These are phyloP conservation scores for Ramularia endophylla DNA, from an alignment of 2,329 filamentous ascomycete genomes.

Conservation along the genomic window DNA sequence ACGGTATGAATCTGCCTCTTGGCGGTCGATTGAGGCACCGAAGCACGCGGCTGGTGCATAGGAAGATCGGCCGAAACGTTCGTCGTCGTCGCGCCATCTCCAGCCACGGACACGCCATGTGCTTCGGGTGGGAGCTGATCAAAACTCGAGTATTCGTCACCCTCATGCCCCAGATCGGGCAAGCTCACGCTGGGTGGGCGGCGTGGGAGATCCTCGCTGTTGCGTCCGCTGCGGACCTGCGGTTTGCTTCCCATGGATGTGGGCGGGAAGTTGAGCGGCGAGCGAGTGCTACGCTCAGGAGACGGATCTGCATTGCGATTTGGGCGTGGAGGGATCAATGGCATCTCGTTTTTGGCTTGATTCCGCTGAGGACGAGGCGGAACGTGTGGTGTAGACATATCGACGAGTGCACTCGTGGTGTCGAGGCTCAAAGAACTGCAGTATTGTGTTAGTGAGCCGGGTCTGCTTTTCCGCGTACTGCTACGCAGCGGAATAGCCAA, in stretches of 20 bases:
- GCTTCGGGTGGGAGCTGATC: conserved; percentile 35
- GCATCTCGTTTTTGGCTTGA: conserved; percentile 51
- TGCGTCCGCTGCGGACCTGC: conserved; percentile 34
- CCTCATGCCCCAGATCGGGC: conserved; percentile 77
- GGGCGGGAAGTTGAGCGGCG: conserved; percentile 72
- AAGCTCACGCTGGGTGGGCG: conserved; percentile 70
- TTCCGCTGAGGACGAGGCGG: conserved; percentile 58
- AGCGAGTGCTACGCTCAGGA: conserved; percentile 71
- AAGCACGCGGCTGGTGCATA: conserved; percentile 83
- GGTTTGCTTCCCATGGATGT: conserved; percentile 33
- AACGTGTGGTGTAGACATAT: conserved; percentile 51
- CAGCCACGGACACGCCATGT: conserved; percentile 20
- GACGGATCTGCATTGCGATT: conserved; percentile 70
- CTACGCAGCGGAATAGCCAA: too few relatives aligned
- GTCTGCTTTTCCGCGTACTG: too few relatives aligned
- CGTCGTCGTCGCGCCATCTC: conserved; percentile 43
- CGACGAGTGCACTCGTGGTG: conserved; percentile 9
- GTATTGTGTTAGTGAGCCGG: too few relatives aligned
- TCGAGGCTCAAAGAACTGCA: too few relatives aligned
- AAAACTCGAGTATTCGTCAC: conserved; percentile 73
- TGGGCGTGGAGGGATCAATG: conserved; percentile 75
- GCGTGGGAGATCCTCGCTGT: conserved; percentile 44
- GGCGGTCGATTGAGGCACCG: conserved; percentile 71
- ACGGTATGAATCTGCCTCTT: conserved; percentile 78
- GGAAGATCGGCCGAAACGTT: conserved; percentile 75